These are phyloP conservation scores for Candida buenavistaensis DNA, from an alignment of 1,139 yeast genomes.

Conservation along the genomic window DNA sequence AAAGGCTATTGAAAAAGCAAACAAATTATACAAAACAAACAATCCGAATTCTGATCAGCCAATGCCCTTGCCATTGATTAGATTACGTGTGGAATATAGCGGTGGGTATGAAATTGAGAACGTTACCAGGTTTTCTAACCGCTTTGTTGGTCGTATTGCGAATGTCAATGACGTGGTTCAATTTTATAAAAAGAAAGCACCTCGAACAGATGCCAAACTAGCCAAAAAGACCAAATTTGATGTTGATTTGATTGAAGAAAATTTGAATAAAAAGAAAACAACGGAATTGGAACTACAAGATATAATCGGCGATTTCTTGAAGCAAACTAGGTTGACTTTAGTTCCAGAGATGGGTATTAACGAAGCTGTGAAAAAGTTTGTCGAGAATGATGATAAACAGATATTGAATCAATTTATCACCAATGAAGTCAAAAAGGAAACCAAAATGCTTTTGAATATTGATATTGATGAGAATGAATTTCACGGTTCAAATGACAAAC, in stretches of 20 bases:
- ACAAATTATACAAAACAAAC: constrained; percentile 45
- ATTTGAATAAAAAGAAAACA: constrained; percentile 16
- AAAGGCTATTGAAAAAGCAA: constrained; percentile 60
- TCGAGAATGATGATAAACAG: constrained; percentile 80
- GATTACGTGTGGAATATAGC: constrained; percentile 83
- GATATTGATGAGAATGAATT: constrained; percentile 36
- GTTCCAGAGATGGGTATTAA: constrained; percentile 79
- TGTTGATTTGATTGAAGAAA: constrained; percentile 23
- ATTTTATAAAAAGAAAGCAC: constrained; percentile 53
- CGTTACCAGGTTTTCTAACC: constrained; percentile 82
- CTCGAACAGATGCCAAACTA: constrained; percentile 5
- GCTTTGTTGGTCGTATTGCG: constrained; percentile 90
- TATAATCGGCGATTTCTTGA: constrained; percentile 55
- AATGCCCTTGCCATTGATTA: constrained; percentile 71
- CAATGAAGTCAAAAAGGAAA: constrained; percentile 61
- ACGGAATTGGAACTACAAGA: constrained; percentile 20
- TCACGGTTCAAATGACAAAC: constrained; percentile 29
- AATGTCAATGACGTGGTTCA: constrained; percentile 83
- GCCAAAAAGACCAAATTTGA: constrained; percentile 23
- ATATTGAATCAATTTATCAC: constrained; percentile 71
- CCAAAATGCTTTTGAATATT: constrained; percentile 52
- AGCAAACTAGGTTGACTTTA: constrained; percentile 62
- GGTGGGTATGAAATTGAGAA: constrained; percentile 93
- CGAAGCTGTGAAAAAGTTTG: constrained; percentile 67
- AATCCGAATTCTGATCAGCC: constrained; percentile 17